A percentile compares a stretch with the other conserved stretches of the same genome.
Conservation (phyloP, 345 rosid genomes). For the Cardiospermum halicacabum region DNA sequence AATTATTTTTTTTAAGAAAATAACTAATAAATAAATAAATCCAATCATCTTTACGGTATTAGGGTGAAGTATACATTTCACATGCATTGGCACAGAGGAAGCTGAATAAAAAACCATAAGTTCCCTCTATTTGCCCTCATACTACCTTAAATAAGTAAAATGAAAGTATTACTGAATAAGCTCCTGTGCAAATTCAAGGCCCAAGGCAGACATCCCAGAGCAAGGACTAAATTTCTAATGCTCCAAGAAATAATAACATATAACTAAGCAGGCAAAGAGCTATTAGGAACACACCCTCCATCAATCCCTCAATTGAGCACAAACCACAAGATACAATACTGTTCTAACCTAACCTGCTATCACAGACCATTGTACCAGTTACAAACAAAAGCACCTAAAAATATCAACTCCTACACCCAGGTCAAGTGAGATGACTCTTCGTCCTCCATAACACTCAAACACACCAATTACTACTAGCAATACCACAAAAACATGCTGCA, state of each 20-base stretch:
- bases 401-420: not conserved
- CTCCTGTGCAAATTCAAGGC: not conserved
- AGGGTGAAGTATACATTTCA: not conserved
- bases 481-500: not conserved
- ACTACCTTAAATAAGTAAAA: not conserved
- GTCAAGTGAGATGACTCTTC: not conserved
- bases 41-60: no score
- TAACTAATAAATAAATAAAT: not conserved
- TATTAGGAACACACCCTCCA: not conserved
- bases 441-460: not conserved
- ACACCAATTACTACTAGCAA: not conserved
- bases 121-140: not conserved
- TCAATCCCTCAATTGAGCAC: not conserved
- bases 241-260: not conserved
- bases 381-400: not conserved
- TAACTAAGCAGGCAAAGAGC: not conserved
- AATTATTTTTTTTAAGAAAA: no score
- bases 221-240: not conserved
- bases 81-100: constrained; percentile 1
- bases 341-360: not conserved
- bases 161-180: no score
- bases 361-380: not conserved
- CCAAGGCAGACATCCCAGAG: not conserved
- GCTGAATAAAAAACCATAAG: not conserved
- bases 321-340: not conserved